These are phyloP conservation scores for Termitomyces sp. DNA, from an alignment of 768 basidiomycete genomes.

Conservation along the genomic window DNA sequence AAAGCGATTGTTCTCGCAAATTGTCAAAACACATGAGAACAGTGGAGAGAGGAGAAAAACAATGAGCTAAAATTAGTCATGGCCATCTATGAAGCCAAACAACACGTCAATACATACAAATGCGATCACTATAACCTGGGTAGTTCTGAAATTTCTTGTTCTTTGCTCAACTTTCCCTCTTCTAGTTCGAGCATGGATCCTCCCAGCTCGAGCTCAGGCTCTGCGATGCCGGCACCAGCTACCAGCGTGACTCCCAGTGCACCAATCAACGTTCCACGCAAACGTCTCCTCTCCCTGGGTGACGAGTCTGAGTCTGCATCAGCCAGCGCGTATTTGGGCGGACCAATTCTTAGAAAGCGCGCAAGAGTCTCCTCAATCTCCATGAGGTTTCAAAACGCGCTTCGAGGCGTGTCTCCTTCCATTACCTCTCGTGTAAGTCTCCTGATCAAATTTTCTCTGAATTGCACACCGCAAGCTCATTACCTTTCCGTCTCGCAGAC, in stretches of 20 bases:
- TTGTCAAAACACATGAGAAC: no score
- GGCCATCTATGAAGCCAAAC: constrained; percentile 16
- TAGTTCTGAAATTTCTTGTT: constrained; percentile 3
- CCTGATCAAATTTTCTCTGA: neutral
- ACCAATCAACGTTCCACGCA: neutral
- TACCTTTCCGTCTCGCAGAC: neutral
- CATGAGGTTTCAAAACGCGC: neutral
- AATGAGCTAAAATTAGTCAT: neutral
- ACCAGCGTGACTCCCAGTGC: neutral
- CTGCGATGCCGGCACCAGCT: neutral
- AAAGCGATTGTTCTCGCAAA: neutral
- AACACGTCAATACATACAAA: constrained; percentile 29
- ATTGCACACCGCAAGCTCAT: neutral
- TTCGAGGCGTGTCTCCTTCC: neutral
- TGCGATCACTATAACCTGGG: constrained; percentile 5
- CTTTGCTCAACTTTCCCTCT: neutral
- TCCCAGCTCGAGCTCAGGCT: neutral
- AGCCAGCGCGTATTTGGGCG: constrained; percentile 6
- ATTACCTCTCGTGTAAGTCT: neutral
- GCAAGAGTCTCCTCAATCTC: constrained; percentile 23
- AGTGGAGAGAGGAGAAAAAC: neutral
- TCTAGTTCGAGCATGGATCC: neutral
- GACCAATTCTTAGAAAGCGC: constrained; percentile 19
- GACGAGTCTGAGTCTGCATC: constrained; percentile 12
- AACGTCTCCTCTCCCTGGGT: constrained; percentile 9